Percentiles rank a stretch among this genome's conserved stretches.
These are phyloP conservation scores for Melastoma malabathricum DNA, from an alignment of 345 rosid genomes.

Conservation along the genomic window DNA sequence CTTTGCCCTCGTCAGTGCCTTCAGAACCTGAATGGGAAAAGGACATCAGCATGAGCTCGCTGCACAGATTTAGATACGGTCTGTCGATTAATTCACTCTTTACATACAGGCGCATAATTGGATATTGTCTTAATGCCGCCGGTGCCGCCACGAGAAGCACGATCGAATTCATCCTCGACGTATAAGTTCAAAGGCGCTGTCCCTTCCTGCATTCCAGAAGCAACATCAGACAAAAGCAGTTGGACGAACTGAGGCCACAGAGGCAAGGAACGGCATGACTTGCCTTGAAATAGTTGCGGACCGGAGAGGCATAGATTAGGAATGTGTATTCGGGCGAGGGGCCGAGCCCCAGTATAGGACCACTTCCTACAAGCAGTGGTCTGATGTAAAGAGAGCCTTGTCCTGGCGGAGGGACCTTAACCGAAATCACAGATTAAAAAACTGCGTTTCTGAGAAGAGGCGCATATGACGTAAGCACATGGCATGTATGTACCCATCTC, in stretches of 20 bases:
- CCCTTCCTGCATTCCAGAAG: slow-evolving; percentile 30
- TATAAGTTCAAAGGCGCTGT: slow-evolving; percentile 39
- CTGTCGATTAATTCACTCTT: neutral
- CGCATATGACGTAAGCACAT: too few relatives aligned
- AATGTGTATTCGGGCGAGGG: slow-evolving; percentile 71
- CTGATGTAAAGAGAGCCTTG: slow-evolving; percentile 71
- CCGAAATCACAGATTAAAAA: neutral
- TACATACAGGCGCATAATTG: slow-evolving; percentile 64
- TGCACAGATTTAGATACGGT: too few relatives aligned
- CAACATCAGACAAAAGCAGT: slow-evolving; percentile 2
- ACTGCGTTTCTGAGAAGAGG: too few relatives aligned
- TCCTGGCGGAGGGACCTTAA: slow-evolving; percentile 73
- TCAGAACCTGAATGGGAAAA: slow-evolving; percentile 37
- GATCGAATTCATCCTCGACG: slow-evolving; percentile 47
- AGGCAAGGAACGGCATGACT: neutral
- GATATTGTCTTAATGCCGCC: slow-evolving; percentile 55
- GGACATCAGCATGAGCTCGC: too few relatives aligned
- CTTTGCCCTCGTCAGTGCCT: slow-evolving; percentile 52
- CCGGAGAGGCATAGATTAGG: slow-evolving; percentile 63
- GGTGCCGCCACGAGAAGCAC: slow-evolving; percentile 50
- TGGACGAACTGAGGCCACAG: neutral
- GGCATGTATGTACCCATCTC: slow-evolving; percentile 47
- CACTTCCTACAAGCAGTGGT: slow-evolving; percentile 74
- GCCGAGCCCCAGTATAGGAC: slow-evolving; percentile 53
- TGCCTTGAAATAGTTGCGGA: slow-evolving; percentile 75